Conservation (phyloP, 768 basidiomycete genomes). For the Macrolepiota fuliginosa region DNA sequence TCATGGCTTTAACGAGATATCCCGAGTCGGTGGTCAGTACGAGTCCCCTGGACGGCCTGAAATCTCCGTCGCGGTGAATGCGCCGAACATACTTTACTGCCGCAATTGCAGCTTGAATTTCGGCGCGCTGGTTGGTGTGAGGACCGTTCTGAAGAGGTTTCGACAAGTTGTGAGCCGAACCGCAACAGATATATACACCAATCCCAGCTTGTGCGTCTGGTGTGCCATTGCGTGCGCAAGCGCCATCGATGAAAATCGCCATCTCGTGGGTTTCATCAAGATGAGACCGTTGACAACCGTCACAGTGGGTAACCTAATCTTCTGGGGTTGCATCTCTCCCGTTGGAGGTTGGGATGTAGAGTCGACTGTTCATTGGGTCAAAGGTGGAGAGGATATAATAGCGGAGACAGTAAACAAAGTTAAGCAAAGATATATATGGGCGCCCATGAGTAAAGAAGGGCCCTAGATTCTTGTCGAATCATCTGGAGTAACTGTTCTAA, state of each 20-base stretch:
- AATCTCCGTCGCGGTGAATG: conserved; percentile 9
- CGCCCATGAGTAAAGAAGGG: background rate
- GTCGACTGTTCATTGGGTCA: too few species aligned
- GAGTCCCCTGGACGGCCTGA: background rate
- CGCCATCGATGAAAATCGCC: background rate
- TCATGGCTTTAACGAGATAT: conserved; percentile 11
- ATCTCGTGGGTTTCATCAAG: background rate
- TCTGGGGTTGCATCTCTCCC: background rate
- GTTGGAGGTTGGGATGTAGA: too few species aligned
- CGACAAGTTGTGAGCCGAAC: background rate
- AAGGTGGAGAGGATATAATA: too few species aligned
- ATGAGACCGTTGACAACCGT: background rate
- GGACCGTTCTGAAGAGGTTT: background rate
- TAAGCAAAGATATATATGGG: background rate
- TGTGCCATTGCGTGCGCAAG: background rate
- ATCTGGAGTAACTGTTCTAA: too few species aligned
- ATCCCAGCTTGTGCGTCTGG: background rate
- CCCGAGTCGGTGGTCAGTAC: conserved; percentile 10
- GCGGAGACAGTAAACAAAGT: background rate
- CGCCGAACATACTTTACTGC: background rate
- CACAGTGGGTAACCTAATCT: background rate
- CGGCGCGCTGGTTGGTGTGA: background rate
- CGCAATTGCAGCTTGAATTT: background rate
- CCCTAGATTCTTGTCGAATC: too few species aligned
- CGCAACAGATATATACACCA: background rate